Percentiles rank a stretch among this genome's conserved stretches.
phyloP scores from a whole-genome alignment of 116 monocot species.

The Posidonia oceanica region DNA sequence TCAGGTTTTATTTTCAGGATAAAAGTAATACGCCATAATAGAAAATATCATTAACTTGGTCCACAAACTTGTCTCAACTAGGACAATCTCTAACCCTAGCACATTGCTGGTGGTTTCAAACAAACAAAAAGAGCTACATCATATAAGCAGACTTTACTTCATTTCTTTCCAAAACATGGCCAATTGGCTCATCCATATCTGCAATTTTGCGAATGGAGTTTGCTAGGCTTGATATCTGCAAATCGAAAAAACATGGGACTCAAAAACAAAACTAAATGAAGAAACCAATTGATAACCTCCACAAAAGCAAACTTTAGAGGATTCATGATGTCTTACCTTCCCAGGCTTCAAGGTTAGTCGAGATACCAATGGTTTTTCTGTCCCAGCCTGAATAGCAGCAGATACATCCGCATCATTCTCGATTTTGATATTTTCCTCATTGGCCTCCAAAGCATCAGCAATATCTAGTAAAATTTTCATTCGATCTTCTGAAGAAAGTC shows the following conservation, averaged over 20 bases:
- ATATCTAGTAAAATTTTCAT: conserved; percentile 72
- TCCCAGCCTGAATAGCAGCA: conserved; percentile 51
- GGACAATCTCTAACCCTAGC: too few relatives aligned
- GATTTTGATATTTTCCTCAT: conserved; percentile 45
- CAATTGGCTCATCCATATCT: conserved; percentile 89
- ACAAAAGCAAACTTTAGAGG: background rate
- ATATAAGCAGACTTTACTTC: conserved; percentile 45
- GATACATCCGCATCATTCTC: conserved; percentile 85
- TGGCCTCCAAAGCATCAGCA: conserved; percentile 85
- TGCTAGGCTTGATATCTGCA: conserved; percentile 78
- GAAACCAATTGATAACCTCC: background rate
- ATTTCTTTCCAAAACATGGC: conserved; percentile 51
- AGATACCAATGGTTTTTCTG: conserved; percentile 73
- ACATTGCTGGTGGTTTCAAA: too few relatives aligned
- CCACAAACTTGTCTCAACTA: too few relatives aligned
- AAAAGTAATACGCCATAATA: background rate
- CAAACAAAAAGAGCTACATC: too few relatives aligned
- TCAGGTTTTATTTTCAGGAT: background rate
- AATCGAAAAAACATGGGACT: background rate
- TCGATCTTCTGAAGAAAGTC: conserved; percentile 64
- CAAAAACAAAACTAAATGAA: background rate
- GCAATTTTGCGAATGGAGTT: conserved; percentile 77
- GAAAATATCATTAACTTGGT: background rate
- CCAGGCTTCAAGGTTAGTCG: conserved; percentile 72
- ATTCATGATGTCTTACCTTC: conserved; percentile 39